Base-by-base conservation (phyloP, 306 rosid species). In the Alnus glutinosa region DNA sequence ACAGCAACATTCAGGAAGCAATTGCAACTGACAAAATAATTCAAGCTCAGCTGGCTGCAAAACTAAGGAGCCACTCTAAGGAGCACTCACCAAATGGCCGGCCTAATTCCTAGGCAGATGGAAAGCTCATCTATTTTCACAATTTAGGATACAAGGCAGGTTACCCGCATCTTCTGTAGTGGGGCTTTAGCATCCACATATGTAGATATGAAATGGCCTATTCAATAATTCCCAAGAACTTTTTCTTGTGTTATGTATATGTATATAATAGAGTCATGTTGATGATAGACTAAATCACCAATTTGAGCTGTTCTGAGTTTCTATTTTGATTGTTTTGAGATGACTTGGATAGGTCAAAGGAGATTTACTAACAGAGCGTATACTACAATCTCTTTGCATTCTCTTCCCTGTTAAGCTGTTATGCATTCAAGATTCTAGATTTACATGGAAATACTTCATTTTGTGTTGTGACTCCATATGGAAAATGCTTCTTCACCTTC, bases 51-150 rank as follows among this genome's bases (percentile, higher is more conserved):
- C 85, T 94, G 50, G 79, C 77, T 62, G 88, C 91, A 13, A 94
- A 89, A 87, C 79, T 69, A 80, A 89, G 84, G 47, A 34, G 66
- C 70, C 87, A 71, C 36, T 75, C 80, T 10, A 80, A 77, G 86
- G 88, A 84, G 75, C 92, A 78, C 77, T 89, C 89, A 28, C 77
- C 95, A 62, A 92, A 94, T 86, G 98, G 98, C 49, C 71, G 89
- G 82, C 98, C 94, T 7, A 89, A 70, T 73, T 86, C 88, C 4
- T 75, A 78, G 73, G 44, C 63, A n/a, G 75, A 82, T 69, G 82
- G 71, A 50, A 50, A 48, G 44, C 62, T 78, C 51, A 16, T 57
- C 47, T 32, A 13, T 36, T 18, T 39, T 37, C 28, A 39, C 51
- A 39, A 9, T 39, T 59, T 28, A 9, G 66, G 37, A 30, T 59